Conservation (phyloP, 2,329 filamentous ascomycete genomes). For the Fusarium gaditjirri region DNA sequence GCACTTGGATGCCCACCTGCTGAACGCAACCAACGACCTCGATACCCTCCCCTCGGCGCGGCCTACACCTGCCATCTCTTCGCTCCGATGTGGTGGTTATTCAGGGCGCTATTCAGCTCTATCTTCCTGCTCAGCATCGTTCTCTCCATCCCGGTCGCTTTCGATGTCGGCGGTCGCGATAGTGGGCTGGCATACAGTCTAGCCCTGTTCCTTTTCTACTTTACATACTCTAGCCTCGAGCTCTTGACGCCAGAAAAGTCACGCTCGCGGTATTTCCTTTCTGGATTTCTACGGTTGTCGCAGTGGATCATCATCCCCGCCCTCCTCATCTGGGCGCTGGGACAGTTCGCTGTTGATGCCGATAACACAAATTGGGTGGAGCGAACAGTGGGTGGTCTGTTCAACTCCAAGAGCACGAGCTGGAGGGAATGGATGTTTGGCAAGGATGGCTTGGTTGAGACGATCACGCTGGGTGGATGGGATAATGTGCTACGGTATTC, state of each 20-base stretch:
- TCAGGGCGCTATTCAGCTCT: conserved; percentile 81
- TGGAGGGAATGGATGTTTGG: conserved; percentile 90
- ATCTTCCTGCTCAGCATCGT: conserved; percentile 92
- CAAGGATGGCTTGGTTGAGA: conserved; percentile 83
- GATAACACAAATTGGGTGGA: conserved; percentile 83
- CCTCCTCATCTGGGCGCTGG: conserved; percentile 93
- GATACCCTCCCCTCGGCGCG: conserved; percentile 41
- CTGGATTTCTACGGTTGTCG: conserved; percentile 75
- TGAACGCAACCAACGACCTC: conserved; percentile 22
- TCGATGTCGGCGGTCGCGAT: conserved; percentile 95
- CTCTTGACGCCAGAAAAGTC: conserved; percentile 83
- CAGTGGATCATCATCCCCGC: conserved; percentile 90
- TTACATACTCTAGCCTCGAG: conserved; percentile 83
- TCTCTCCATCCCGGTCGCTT: conserved; percentile 94
- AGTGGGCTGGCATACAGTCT: conserved; percentile 95
- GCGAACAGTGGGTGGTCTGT: conserved; percentile 76
- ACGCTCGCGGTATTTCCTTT: conserved; percentile 76
- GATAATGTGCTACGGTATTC: conserved; percentile 89
- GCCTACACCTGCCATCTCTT: conserved; percentile 44
- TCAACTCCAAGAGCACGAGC: conserved; percentile 70
- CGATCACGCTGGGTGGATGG: conserved; percentile 84
- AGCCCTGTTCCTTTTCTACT: conserved; percentile 88
- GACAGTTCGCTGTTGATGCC: conserved; percentile 94
- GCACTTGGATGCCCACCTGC: conserved; percentile 34
- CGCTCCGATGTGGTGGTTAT: conserved; percentile 80